Base-by-base conservation (phyloP, 2,329 filamentous ascomycete species). In the Passalora sequoiae region DNA sequence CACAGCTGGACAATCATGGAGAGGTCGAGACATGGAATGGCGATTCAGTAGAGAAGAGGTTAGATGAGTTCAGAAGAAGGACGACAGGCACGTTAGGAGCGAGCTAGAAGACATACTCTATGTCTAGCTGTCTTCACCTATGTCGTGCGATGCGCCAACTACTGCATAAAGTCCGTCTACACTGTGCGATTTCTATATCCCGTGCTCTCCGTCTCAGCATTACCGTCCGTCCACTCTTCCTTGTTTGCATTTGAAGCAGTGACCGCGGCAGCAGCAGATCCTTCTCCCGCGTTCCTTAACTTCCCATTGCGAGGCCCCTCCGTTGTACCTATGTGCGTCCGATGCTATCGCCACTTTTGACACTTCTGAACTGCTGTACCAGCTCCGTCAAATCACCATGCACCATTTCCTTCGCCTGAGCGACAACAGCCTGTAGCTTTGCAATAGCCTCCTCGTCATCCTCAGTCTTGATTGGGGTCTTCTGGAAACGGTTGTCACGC, bases 1-100 rank as follows among this genome's bases (percentile, higher is more conserved):
- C 91, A 0, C 63, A 63, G 1, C 59, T 89, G 40, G 58, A 57
- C 40, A 53, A 36, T 35, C 13, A 33, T 22, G 45, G 61, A 7
- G 60, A 59, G 12, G 9, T 32, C 33, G 73, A 75, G 56, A 60
- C 50, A 21, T 76, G 73, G 73, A 76, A 76, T 50, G 68, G 65
- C 10, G 62, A 63, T n/a, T 49, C 51, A 38, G 69, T 71, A 35
- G 49, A 60, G 37, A 63, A 71, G 22, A 65, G 72, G 44, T 47
- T 74, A 43, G 58, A 54, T 38, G 64, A 69, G 47, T 72, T 40
- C 40, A 43, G 25, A 22, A 30, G 25, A 29, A 29, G 47, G 16
- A 43, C 36, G 24, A 19, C 19, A 25, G 37, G 32, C 41, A n/a
- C n/a, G n/a, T n/a, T n/a, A n/a, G n/a, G n/a, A n/a, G n/a, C n/a